A percentile compares a stretch with the other conserved stretches of the same genome.
phyloP scores from a whole-genome alignment of 345 rosid genomes.

The Rhizophora apiculata region DNA sequence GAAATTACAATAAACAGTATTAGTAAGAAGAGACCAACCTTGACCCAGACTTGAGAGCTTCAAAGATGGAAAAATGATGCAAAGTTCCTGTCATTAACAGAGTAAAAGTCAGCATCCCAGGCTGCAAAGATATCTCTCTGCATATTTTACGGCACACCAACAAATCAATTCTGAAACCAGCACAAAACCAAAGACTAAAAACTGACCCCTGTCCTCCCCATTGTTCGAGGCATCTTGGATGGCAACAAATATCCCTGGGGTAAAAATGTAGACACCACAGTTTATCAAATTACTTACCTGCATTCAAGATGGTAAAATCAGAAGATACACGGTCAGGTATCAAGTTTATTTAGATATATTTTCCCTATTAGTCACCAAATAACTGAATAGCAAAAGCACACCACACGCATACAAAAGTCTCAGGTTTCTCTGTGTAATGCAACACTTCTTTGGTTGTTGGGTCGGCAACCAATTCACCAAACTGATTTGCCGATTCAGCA shows the following conservation, averaged over 20 bases:
- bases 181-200: neutral
- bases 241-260: conserved; percentile 57
- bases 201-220: conserved; percentile 60
- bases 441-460: conserved; percentile 66
- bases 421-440: conserved; percentile 91
- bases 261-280: conserved; percentile 79
- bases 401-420: conserved; percentile 62
- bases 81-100: conserved; percentile 34
- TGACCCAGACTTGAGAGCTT: conserved; percentile 29
- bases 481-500: conserved; percentile 80
- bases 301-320: conserved; percentile 21
- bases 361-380: too few species aligned
- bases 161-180: neutral
- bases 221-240: conserved; percentile 52
- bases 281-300: conserved; percentile 86
- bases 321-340: neutral
- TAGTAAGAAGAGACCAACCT: conserved; percentile 18
- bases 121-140: neutral
- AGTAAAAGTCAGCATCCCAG: neutral
- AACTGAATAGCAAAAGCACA: too few species aligned
- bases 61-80: conserved; percentile 32
- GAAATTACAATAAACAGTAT: too few species aligned
- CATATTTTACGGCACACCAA: neutral
- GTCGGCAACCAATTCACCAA: conserved; percentile 82
- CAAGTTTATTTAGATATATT: neutral